Conservation (phyloP, 2,329 filamentous ascomycete species). For the Camptophora hylomeconis region DNA sequence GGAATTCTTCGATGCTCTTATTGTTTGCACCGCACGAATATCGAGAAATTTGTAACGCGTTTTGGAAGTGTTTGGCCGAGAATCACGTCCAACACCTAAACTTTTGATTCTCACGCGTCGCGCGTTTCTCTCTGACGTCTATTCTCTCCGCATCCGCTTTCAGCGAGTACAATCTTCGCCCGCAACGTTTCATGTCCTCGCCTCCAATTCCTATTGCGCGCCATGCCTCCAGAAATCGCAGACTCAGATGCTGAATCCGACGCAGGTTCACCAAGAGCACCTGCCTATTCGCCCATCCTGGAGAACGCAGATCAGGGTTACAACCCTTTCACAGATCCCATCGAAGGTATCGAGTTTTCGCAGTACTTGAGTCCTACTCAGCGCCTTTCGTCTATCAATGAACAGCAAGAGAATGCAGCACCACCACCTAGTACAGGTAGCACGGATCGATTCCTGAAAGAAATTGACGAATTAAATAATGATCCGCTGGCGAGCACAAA, state of each 20-base stretch:
- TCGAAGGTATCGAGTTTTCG: slow-evolving; percentile 11
- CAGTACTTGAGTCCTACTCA: slow-evolving; percentile 13
- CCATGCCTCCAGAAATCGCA: slow-evolving; percentile 15
- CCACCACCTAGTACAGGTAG: background rate
- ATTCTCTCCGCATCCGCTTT: no score
- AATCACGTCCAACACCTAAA: no score
- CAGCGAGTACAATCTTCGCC: no score
- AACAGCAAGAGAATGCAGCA: background rate
- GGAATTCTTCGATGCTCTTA: no score
- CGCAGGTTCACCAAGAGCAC: slow-evolving; percentile 4
- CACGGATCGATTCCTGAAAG: slow-evolving; percentile 6
- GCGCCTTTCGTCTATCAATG: slow-evolving; percentile 8
- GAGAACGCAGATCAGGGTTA: slow-evolving; percentile 1
- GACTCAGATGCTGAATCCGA: slow-evolving; percentile 17
- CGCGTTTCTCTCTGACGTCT: no score
- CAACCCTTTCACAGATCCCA: slow-evolving; percentile 3
- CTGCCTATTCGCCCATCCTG: background rate
- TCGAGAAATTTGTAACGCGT: no score
- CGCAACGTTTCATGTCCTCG: no score
- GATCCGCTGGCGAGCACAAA: background rate
- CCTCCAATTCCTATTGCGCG: no score
- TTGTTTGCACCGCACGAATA: no score
- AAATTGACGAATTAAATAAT: slow-evolving; percentile 1
- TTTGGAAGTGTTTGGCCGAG: no score
- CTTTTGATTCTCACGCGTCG: no score